Evolutionary conservation across 106 monocot species (phyloP).

Genomic region (Acorus gramineus): DNA sequence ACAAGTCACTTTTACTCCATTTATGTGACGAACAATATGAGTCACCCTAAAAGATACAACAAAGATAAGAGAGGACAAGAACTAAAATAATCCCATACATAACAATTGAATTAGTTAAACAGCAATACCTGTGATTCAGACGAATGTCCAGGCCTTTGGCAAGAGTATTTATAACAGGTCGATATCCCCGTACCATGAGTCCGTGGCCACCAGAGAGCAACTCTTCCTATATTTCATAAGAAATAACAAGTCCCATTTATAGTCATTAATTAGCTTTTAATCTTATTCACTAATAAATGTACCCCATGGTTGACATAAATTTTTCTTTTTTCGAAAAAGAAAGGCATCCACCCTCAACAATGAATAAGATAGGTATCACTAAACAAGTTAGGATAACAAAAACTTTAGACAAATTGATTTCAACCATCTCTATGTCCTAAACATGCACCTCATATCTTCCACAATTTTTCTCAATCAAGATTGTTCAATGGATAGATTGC

Average conservation of each 20-base stretch:
- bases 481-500: not conserved
- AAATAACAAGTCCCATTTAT: no score
- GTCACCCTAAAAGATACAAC: slow-evolving; percentile 49
- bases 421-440: no score
- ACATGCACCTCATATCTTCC: no score
- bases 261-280: no score
- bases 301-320: not conserved
- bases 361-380: no score
- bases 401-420: no score
- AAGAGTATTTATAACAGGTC: slow-evolving; percentile 84
- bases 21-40: slow-evolving; percentile 52
- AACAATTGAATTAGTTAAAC: not conserved
- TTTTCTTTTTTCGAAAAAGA: not conserved
- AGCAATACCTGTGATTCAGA: slow-evolving; percentile 51
- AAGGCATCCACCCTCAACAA: not conserved
- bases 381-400: no score
- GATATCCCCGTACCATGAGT: slow-evolving; percentile 91
- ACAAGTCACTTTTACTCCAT: slow-evolving; percentile 69
- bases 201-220: slow-evolving; percentile 94
- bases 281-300: no score
- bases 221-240: slow-evolving; percentile 53
- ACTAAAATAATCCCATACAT: not conserved
- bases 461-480: no score
- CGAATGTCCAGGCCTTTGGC: slow-evolving; percentile 85
- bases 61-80: slow-evolving; percentile 2